phyloP scores from a whole-genome alignment of 805 yeast species.

The Wickerhamiella occidentalis region DNA sequence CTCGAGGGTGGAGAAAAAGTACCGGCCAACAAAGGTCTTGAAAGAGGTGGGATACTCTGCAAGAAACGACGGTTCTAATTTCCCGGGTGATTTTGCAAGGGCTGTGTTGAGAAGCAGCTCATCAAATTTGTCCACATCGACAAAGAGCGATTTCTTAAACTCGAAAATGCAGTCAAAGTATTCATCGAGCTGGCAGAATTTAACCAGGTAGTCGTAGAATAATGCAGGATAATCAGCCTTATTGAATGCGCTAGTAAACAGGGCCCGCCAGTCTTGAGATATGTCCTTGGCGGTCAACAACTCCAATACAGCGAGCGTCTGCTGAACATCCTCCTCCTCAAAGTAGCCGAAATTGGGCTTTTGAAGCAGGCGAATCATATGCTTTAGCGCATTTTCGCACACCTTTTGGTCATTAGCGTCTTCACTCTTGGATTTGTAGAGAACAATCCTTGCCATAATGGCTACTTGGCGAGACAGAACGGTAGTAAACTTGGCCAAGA shows the following conservation, averaged over 20 bases:
- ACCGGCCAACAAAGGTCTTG: not conserved
- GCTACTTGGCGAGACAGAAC: slow-evolving; percentile 7
- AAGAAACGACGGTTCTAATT: not conserved
- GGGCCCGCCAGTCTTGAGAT: not conserved
- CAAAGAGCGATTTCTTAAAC: not conserved
- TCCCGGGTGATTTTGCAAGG: not conserved
- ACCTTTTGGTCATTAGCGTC: not conserved
- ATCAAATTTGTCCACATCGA: slow-evolving; percentile 2
- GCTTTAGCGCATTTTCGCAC: not conserved
- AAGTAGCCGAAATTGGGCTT: not conserved
- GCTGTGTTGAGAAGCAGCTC: not conserved
- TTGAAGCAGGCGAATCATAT: not conserved
- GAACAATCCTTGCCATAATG: not conserved
- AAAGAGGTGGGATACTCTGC: not conserved
- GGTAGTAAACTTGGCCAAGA: slow-evolving; percentile 1
- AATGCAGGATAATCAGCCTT: slow-evolving; percentile 1
- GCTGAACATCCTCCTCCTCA: not conserved
- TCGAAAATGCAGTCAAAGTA: not conserved
- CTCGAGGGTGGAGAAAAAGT: not conserved
- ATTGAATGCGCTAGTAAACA: slow-evolving; percentile 1
- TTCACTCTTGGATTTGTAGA: not conserved
- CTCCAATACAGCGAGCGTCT: not conserved
- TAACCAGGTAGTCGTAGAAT: not conserved
- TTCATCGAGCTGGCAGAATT: not conserved
- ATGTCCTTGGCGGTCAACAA: not conserved